Base-by-base conservation (phyloP, 768 basidiomycete species). In the Agaricus blazei region DNA sequence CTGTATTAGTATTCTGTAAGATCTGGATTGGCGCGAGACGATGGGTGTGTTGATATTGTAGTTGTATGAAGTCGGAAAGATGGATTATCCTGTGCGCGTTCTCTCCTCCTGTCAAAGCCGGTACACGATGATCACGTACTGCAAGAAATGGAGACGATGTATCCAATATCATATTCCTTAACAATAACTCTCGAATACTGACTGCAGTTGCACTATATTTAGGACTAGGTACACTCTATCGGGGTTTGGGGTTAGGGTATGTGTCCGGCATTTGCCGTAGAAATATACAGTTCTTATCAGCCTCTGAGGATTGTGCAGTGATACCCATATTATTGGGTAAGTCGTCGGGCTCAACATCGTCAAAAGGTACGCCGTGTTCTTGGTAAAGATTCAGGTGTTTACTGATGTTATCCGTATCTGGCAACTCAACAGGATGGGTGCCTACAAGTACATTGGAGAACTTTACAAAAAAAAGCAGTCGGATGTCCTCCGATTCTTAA, bases 401-500 rank as follows among this genome's bases (percentile, higher is more conserved):
- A 60, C 61, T 63, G 41, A 60, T 27, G 42, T 46, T 24, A 48
- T 57, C 47, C 58, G 56, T 24, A 19, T 26, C 28, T 9, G 15
- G 31, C 19, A 15, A 31, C 14, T 75, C 72, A 73, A 72, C 76
- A 85, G 78, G 70, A 93, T 92, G 90, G 90, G 90, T 70, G 90
- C 90, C 64, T 93, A 93, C 83, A 93, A 96, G 75, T 98, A 98
- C 72, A 87, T 98, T 69, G 87, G 90, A 64, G 96, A 98, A 78
- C 77, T 98, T 61, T 93, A 95, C 87, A 96, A 95, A 80, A 97
- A 97, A 79, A 95, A 95, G 76, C 93, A 95, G 76, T 91, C 89
- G 65, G 93, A 95, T 76, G 93, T 98, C 63, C 84, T 98, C 70
- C 92, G 93, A 64, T 99, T 99, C 81, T 82, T 99, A 62, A 87